A percentile compares a stretch with the other conserved stretches of the same genome.
These are phyloP conservation scores for Geotrichum siamense DNA, from an alignment of 1,139 yeast species.

Conservation along the genomic window DNA sequence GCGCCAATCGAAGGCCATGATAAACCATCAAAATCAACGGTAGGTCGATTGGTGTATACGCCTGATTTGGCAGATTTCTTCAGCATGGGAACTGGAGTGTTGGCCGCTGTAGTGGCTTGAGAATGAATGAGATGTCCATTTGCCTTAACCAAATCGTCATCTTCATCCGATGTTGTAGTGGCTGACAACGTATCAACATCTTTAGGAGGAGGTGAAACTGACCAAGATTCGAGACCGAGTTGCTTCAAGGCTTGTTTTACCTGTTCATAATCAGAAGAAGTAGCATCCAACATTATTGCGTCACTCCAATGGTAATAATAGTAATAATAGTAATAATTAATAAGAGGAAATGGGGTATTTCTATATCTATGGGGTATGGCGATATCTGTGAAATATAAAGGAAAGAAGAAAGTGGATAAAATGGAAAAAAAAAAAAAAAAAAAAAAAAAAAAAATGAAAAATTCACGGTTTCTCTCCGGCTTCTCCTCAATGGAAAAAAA, in stretches of 20 bases:
- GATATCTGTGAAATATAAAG: too few species aligned
- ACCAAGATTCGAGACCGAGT: slow-evolving; percentile 17
- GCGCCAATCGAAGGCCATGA: slow-evolving; percentile 97
- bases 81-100: slow-evolving; percentile 9
- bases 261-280: slow-evolving; percentile 15
- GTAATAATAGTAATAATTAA: too few species aligned
- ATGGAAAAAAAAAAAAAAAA: background rate
- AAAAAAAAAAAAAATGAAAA: too few species aligned
- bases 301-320: too few species aligned
- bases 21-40: slow-evolving; percentile 82
- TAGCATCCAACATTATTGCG: too few species aligned
- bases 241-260: slow-evolving; percentile 15
- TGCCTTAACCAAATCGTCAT: too few species aligned
- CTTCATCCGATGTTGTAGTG: background rate
- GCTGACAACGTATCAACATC: too few species aligned
- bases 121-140: slow-evolving; percentile 4
- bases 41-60: slow-evolving; percentile 76
- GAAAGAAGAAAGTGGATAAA: background rate
- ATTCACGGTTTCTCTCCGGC: too few species aligned
- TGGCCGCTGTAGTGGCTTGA: slow-evolving; percentile 14
- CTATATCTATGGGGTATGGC: too few species aligned
- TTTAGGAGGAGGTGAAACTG: slow-evolving; percentile 13
- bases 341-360: too few species aligned
- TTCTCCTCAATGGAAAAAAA: too few species aligned
- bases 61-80: slow-evolving; percentile 28